These are phyloP conservation scores for Claviceps capensis DNA, from an alignment of 2,329 filamentous ascomycete genomes.

Conservation along the genomic window DNA sequence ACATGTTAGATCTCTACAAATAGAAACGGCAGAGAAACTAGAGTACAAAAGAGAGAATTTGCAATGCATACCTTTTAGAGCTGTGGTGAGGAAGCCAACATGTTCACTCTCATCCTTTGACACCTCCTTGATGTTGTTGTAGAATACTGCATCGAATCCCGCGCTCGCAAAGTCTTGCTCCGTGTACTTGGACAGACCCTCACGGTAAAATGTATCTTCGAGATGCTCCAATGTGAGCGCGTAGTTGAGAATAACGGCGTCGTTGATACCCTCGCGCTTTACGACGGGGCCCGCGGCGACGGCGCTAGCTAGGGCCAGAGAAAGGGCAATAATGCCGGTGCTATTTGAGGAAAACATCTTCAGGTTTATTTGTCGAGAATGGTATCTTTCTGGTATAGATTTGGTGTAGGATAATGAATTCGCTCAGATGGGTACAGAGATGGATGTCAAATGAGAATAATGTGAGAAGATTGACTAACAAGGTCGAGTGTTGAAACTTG, in stretches of 20 bases:
- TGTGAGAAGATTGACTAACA: too few relatives aligned
- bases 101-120: slow-evolving; percentile 40
- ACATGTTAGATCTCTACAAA: not conserved
- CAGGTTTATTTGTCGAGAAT: not conserved
- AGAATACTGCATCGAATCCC: slow-evolving; percentile 37
- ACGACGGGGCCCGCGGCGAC: slow-evolving; percentile 8
- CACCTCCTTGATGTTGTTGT: slow-evolving; percentile 43
- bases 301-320: slow-evolving; percentile 6
- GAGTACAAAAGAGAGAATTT: too few relatives aligned
- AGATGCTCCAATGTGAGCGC: slow-evolving; percentile 39
- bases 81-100: slow-evolving; percentile 39
- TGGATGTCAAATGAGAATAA: too few relatives aligned
- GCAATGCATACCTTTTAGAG: slow-evolving; percentile 16
- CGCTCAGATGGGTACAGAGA: too few relatives aligned
- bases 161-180: slow-evolving; percentile 36
- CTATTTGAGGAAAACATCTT: slow-evolving; percentile 9
- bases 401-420: too few relatives aligned
- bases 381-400: too few relatives aligned
- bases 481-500: too few relatives aligned
- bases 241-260: slow-evolving; percentile 29
- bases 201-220: slow-evolving; percentile 48
- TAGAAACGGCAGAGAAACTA: too few relatives aligned
- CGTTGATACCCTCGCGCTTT: slow-evolving; percentile 9
- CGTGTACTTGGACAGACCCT: slow-evolving; percentile 45
- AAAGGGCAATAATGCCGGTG: slow-evolving; percentile 6